A percentile compares a stretch with the other conserved stretches of the same genome.
Conservation (phyloP, 2,329 filamentous ascomycete genomes). For the Aspergillus ruber region DNA sequence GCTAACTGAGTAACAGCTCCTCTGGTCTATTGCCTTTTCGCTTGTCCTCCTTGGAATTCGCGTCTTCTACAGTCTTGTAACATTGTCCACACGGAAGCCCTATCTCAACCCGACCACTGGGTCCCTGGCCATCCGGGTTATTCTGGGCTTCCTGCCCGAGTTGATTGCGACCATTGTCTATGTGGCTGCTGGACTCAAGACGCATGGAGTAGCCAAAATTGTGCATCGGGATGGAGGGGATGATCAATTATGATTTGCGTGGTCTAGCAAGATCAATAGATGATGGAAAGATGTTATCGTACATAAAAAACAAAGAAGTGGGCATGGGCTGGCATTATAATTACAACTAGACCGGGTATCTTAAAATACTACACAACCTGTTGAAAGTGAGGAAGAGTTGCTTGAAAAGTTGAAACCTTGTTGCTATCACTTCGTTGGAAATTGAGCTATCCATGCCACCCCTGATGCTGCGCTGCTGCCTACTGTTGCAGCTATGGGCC, state of each 20-base stretch:
- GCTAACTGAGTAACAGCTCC: slow-evolving; percentile 5
- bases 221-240: neutral
- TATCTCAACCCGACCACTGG: slow-evolving; percentile 17
- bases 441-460: too few relatives aligned
- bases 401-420: too few relatives aligned
- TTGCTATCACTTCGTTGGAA: too few relatives aligned
- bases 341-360: too few relatives aligned
- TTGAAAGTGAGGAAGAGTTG: too few relatives aligned
- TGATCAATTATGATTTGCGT: neutral
- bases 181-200: slow-evolving; percentile 17
- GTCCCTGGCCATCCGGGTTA: slow-evolving; percentile 13
- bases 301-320: too few relatives aligned
- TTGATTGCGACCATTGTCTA: slow-evolving; percentile 13
- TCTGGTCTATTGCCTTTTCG: slow-evolving; percentile 7
- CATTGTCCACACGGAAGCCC: slow-evolving; percentile 12
- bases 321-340: too few relatives aligned
- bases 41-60: slow-evolving; percentile 20
- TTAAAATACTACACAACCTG: too few relatives aligned
- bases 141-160: slow-evolving; percentile 23
- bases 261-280: too few relatives aligned
- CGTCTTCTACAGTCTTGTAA: slow-evolving; percentile 17
- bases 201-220: slow-evolving; percentile 4
- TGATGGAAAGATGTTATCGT: too few relatives aligned
- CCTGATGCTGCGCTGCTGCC: too few relatives aligned
- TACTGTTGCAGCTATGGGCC: too few relatives aligned